Conservation (phyloP, 2,329 filamentous ascomycete genomes). For the Colletotrichum sp. region DNA sequence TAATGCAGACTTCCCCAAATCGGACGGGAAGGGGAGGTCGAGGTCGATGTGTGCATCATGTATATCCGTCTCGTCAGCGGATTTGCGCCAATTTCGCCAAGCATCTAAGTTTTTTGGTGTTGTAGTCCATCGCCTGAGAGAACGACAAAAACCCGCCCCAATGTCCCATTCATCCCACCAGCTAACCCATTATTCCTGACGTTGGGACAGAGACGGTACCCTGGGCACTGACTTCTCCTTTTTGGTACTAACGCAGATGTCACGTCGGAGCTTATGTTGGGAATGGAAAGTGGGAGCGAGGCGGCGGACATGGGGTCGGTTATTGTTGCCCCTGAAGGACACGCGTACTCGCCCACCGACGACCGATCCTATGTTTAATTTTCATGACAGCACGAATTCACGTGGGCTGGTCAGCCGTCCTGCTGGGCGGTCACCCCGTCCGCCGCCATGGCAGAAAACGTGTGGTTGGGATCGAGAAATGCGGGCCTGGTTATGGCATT, state of each 20-base stretch:
- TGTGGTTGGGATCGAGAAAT: neutral
- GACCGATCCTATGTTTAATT: neutral
- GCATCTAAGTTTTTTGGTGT: neutral
- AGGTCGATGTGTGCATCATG: neutral
- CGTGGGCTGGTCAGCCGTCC: neutral
- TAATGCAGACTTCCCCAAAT: neutral
- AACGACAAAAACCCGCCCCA: neutral
- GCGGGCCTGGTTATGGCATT: neutral
- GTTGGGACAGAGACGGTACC: neutral
- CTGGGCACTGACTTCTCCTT: neutral
- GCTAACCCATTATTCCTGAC: neutral
- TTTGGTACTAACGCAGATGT: neutral
- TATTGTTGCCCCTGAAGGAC: neutral
- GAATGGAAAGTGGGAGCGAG: neutral
- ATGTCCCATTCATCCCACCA: neutral
- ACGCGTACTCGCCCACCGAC: neutral
- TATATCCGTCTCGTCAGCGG: neutral
- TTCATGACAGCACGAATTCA: neutral
- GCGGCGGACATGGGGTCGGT: neutral
- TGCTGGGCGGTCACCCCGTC: neutral
- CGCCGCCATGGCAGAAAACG: neutral
- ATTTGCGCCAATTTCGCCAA: neutral
- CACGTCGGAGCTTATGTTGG: neutral
- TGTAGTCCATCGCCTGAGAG: neutral
- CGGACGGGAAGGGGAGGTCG: neutral